A percentile compares a stretch with the other conserved stretches of the same genome.
These are phyloP conservation scores for Colletotrichum sp. DNA, from an alignment of 2,329 filamentous ascomycete genomes.

Conservation along the genomic window DNA sequence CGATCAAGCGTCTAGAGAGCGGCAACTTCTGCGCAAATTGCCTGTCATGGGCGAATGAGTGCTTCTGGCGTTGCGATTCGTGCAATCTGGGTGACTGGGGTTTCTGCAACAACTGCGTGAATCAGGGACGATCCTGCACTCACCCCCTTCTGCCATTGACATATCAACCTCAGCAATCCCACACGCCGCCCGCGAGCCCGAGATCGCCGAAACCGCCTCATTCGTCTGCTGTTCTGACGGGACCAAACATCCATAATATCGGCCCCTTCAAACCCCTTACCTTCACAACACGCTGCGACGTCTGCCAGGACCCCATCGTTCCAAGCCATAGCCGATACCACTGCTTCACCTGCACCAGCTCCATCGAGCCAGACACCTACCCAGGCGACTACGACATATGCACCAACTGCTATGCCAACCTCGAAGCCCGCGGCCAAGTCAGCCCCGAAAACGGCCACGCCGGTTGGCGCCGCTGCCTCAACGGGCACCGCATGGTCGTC, in stretches of 20 bases:
- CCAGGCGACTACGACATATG: conserved; percentile 90
- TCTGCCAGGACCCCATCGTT: conserved; percentile 76
- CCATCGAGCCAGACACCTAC: conserved; percentile 47
- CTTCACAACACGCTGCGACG: conserved; percentile 79
- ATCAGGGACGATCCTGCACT: conserved; percentile 79
- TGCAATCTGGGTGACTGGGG: conserved; percentile 97
- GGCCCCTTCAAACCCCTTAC: conserved; percentile 70
- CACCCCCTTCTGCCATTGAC: conserved; percentile 81
- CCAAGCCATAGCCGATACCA: conserved; percentile 76
- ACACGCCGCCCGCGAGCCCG: conserved; percentile 43
- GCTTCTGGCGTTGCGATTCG: conserved; percentile 86
- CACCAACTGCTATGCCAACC: conserved; percentile 73
- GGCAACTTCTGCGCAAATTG: conserved; percentile 88
- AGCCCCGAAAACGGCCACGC: conserved; percentile 75
- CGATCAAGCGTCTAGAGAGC: conserved; percentile 70
- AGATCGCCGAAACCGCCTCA: conserved; percentile 47
- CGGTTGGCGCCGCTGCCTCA: conserved; percentile 84
- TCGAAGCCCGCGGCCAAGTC: conserved; percentile 69
- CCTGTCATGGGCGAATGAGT: conserved; percentile 74
- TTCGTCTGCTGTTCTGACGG: conserved; percentile 53
- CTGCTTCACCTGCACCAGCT: conserved; percentile 74
- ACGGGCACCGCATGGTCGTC: conserved; percentile 84
- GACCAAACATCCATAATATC: conserved; percentile 49
- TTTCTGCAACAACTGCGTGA: conserved; percentile 88
- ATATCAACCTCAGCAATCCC: conserved; percentile 52